phyloP scores from a whole-genome alignment of 78 protist genomes.

The Polysphondylium violaceum region DNA sequence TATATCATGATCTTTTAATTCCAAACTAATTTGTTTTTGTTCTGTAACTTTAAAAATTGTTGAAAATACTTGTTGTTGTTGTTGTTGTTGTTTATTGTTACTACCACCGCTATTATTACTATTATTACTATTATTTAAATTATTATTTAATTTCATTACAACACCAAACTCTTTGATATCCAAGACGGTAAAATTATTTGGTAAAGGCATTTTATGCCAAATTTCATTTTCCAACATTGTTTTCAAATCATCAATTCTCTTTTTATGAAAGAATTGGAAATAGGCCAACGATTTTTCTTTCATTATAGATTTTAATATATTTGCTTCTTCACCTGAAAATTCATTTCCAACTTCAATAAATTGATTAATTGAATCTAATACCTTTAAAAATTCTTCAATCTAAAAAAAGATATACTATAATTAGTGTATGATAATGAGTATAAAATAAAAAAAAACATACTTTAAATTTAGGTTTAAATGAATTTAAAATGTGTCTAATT shows the following conservation, averaged over 20 bases:
- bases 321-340: constrained; percentile 60
- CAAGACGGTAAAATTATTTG: constrained; percentile 50
- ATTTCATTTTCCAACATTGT: constrained; percentile 82
- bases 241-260: constrained; percentile 54
- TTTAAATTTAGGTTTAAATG: constrained; percentile 56
- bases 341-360: constrained; percentile 66
- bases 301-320: constrained; percentile 36
- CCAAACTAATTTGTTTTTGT: background rate
- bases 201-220: constrained; percentile 82
- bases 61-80: background rate
- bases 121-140: background rate
- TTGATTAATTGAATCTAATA: constrained; percentile 61
- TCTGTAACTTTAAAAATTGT: too few relatives aligned
- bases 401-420: background rate
- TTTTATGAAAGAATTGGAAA: constrained; percentile 69
- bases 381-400: constrained; percentile 69
- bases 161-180: constrained; percentile 71
- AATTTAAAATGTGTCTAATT: constrained; percentile 29
- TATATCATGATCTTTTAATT: constrained; percentile 4
- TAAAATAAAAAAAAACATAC: background rate
- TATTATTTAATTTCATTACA: constrained; percentile 37
- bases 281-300: constrained; percentile 69
- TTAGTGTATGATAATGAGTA: background rate
- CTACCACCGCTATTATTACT: background rate
- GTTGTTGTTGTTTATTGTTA: background rate